phyloP scores from a whole-genome alignment of 2,329 filamentous ascomycete species.

The Pseudogymnoascus sp. region DNA sequence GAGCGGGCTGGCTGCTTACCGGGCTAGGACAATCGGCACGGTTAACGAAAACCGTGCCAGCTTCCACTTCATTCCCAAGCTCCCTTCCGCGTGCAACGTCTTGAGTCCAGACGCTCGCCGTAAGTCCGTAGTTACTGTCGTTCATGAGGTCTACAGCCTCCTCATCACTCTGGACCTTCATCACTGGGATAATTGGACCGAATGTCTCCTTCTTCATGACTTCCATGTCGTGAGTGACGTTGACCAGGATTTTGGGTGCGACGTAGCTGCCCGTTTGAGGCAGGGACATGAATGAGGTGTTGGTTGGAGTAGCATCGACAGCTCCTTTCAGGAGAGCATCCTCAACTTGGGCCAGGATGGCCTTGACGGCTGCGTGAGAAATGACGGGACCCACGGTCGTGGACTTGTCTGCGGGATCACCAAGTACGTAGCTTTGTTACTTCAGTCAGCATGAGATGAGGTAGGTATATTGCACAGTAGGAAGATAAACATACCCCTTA shows the following conservation, averaged over 20 bases:
- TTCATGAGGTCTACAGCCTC: constrained; percentile 51
- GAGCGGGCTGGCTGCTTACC: constrained; percentile 26
- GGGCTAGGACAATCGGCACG: constrained; percentile 86
- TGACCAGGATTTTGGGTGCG: constrained; percentile 47
- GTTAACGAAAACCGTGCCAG: constrained; percentile 54
- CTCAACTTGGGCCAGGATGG: constrained; percentile 45
- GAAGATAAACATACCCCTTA: constrained; percentile 25
- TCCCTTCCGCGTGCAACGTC: constrained; percentile 42
- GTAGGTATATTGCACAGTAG: neutral
- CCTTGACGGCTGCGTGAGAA: constrained; percentile 51
- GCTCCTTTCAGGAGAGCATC: constrained; percentile 43
- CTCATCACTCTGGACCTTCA: constrained; percentile 51
- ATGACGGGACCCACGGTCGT: constrained; percentile 41
- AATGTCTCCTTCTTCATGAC: constrained; percentile 53
- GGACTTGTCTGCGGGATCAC: constrained; percentile 43
- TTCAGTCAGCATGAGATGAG: neutral
- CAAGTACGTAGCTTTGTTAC: constrained; percentile 52
- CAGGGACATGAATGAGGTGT: constrained; percentile 28
- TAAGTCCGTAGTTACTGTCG: constrained; percentile 42
- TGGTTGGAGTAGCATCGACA: constrained; percentile 26
- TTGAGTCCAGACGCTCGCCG: constrained; percentile 48
- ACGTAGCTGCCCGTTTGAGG: constrained; percentile 56
- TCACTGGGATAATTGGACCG: constrained; percentile 53
- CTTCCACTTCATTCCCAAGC: constrained; percentile 46
- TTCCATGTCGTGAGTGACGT: constrained; percentile 45